These are phyloP conservation scores for Ganoderma boninense DNA, from an alignment of 1,284 basidiomycete genomes.

Conservation along the genomic window DNA sequence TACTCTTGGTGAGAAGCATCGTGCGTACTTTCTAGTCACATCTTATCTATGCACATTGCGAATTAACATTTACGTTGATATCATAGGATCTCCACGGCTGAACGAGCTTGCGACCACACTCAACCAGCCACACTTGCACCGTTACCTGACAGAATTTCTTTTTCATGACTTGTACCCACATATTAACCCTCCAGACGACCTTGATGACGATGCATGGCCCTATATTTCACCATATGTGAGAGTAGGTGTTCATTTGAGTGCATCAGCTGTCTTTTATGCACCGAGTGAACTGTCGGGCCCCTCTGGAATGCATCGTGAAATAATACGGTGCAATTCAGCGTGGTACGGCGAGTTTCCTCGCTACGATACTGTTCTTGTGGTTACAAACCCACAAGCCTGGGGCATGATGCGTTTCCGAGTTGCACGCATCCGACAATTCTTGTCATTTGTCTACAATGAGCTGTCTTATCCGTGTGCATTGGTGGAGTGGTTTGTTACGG, in stretches of 20 bases:
- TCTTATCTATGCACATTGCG: too few relatives aligned
- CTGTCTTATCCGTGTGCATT: constrained; percentile 31
- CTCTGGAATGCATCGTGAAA: constrained; percentile 34
- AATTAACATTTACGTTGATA: too few relatives aligned
- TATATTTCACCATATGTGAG: too few relatives aligned
- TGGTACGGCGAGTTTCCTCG: constrained; percentile 29
- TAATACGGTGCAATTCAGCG: constrained; percentile 3
- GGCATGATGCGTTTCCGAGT: constrained; percentile 6
- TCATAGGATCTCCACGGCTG: too few relatives aligned
- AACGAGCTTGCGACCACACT: too few relatives aligned
- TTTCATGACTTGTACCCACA: too few relatives aligned
- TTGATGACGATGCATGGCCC: too few relatives aligned
- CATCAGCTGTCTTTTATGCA: constrained; percentile 32
- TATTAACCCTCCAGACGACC: too few relatives aligned
- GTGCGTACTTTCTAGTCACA: too few relatives aligned
- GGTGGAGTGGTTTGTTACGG: constrained; percentile 31
- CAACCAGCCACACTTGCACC: too few relatives aligned
- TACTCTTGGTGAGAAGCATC: too few relatives aligned
- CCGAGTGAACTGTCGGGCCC: constrained; percentile 37
- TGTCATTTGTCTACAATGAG: constrained; percentile 14
- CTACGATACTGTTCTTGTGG: constrained; percentile 27
- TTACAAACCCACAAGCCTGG: not conserved
- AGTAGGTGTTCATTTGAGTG: constrained; percentile 7
- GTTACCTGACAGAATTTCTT: too few relatives aligned
- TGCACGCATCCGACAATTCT: constrained; percentile 13